Conservation (phyloP, 2,329 filamentous ascomycete genomes). For the Aspergillus intermedius region DNA sequence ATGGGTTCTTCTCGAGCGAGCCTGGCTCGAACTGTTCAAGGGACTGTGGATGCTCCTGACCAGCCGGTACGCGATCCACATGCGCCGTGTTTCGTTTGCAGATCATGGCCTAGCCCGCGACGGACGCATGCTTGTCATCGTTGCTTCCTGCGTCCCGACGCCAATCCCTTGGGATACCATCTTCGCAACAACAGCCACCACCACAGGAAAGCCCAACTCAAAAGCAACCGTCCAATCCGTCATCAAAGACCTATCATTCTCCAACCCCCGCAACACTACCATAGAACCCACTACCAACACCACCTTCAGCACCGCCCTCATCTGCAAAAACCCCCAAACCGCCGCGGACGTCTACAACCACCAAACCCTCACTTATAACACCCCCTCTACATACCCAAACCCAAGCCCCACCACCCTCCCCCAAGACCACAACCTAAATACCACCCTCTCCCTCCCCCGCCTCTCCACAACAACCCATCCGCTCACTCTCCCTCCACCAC, state of each 20-base stretch:
- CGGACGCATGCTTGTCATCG: background rate
- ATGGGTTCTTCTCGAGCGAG: background rate
- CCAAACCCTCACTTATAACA: background rate
- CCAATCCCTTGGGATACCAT: background rate
- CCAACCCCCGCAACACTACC: background rate
- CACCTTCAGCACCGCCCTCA: background rate
- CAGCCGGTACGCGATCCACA: background rate
- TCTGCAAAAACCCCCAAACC: background rate
- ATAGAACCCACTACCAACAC: background rate
- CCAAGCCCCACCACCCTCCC: too few species aligned
- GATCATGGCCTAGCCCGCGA: background rate
- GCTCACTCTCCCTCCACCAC: too few species aligned
- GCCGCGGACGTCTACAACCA: background rate
- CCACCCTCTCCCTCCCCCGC: too few species aligned
- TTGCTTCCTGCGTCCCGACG: background rate
- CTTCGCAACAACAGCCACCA: background rate
- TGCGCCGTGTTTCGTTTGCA: background rate
- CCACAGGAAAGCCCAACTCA: background rate
- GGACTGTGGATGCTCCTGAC: background rate
- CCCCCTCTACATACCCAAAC: too few species aligned
- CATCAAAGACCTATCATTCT: background rate
- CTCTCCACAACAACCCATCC: too few species aligned
- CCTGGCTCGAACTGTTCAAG: background rate
- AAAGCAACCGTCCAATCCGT: background rate
- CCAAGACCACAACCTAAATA: too few species aligned